phyloP scores from a whole-genome alignment of 805 yeast genomes.

The Cyberlindnera xylosilytica region DNA sequence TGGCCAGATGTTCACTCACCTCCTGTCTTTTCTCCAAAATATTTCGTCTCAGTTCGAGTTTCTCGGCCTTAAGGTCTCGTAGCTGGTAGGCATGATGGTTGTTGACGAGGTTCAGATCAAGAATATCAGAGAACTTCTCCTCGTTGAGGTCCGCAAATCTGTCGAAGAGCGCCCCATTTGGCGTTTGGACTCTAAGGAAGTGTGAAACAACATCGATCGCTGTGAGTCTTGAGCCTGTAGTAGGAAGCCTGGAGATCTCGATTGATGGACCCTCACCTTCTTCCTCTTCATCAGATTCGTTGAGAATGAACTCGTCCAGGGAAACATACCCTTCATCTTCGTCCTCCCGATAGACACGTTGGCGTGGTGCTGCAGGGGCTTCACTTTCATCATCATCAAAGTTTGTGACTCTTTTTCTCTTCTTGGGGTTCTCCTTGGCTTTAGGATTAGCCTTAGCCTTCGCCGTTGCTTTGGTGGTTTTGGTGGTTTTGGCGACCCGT shows the following conservation, averaged over 20 bases:
- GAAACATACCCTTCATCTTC: conserved; percentile 3
- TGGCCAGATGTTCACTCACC: conserved; percentile 24
- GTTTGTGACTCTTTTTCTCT: neutral
- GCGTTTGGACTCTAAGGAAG: conserved; percentile 8
- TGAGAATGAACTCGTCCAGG: conserved; percentile 3
- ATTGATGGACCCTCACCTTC: conserved; percentile 14
- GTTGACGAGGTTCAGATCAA: conserved; percentile 36
- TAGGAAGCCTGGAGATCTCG: conserved; percentile 26
- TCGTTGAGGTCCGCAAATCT: conserved; percentile 26
- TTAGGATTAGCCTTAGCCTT: too few species aligned
- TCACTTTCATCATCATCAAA: conserved; percentile 1
- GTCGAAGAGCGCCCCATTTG: conserved; percentile 6
- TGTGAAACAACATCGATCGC: conserved; percentile 21
- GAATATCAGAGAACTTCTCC: conserved; percentile 29
- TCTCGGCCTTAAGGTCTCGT: conserved; percentile 27
- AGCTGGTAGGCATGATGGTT: conserved; percentile 31
- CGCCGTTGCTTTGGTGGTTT: too few species aligned
- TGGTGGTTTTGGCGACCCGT: too few species aligned
- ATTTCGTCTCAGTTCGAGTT: conserved; percentile 28
- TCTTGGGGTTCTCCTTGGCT: too few species aligned
- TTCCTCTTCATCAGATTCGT: conserved; percentile 5
- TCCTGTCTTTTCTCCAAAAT: conserved; percentile 30
- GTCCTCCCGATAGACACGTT: too few species aligned
- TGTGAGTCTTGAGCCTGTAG: conserved; percentile 19
- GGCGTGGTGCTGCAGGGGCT: too few species aligned